Base-by-base conservation (phyloP, 225 moss, liverwort and hornwort species). In the Pleurozium schreberi region DNA sequence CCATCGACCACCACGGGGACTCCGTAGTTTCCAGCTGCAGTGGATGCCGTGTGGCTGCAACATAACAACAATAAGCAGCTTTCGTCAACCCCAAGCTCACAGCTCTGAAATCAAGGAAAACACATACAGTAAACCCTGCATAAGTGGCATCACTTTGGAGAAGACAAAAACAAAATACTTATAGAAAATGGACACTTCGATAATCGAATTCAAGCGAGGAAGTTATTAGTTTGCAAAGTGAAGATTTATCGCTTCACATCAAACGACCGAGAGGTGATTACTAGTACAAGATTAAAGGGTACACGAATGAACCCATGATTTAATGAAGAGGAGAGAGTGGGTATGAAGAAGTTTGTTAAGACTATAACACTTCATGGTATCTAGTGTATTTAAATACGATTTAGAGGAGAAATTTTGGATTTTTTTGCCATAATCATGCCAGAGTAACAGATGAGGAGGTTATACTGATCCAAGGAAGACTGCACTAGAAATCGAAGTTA, bases 21-120 rank as follows among this genome's bases (percentile, higher is more conserved):
- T 49, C 92, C 92, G 55, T 89, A 68, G 89, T 93, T 93, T 65
- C 93, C 93, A 89, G 85, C 93, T 74, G 93, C 93, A 60, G 87
- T 92, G 28, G 92, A 90, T 26, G 93, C 85, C 30, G 90, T 93
- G 73, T 93, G 93, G 75, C 92, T 93, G 89, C 90, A 87, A 61
- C 81, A 82, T 31, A 63, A 27, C 55, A 76, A 68, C 22, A n/a
- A 43, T 3, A 76, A 53, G 67, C 68, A 33, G 15, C 36, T 33
- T 42, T 25, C 73, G 52, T 73, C 62, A 80, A 81, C 28, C 20
- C 19, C 53, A 83, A 53, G 66, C 65, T 66, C 74, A 34, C 43
- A 83, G 34, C 52, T 55, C 55, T 55, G 23, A 42, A 75, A 75
- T 38, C 49, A 6, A 83, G 8, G 64, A 53, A n/a, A 49, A 22